phyloP scores from a whole-genome alignment of 352 stramenopile genomes.

The Sclerospora graminicola region DNA sequence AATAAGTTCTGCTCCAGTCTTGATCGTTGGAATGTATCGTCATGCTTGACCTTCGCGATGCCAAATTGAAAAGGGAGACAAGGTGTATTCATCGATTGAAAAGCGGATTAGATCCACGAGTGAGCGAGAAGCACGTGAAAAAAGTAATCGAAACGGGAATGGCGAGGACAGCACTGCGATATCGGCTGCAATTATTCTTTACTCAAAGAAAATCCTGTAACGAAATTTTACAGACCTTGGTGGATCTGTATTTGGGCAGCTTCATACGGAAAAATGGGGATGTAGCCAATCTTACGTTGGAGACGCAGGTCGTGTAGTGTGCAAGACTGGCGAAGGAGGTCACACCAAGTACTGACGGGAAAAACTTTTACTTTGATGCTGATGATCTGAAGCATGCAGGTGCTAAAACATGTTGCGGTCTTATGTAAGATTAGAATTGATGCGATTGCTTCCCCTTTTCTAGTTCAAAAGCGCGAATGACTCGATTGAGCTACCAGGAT shows the following conservation, averaged over 20 bases:
- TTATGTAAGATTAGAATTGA: background rate
- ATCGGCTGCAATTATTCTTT: constrained; percentile 66
- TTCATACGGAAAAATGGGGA: constrained; percentile 40
- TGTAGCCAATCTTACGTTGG: constrained; percentile 58
- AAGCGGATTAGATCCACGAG: constrained; percentile 13
- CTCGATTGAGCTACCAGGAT: constrained; percentile 64
- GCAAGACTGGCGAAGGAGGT: constrained; percentile 51
- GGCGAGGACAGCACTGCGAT: constrained; percentile 41
- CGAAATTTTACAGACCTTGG: constrained; percentile 31
- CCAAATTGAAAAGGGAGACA: constrained; percentile 14
- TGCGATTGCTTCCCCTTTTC: background rate
- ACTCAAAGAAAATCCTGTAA: constrained; percentile 54
- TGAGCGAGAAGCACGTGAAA: background rate
- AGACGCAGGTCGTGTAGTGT: constrained; percentile 62
- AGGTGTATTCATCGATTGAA: constrained; percentile 24
- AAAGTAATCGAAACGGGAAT: constrained; percentile 9
- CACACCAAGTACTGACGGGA: constrained; percentile 17
- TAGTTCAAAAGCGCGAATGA: constrained; percentile 78
- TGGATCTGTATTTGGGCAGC: constrained; percentile 28
- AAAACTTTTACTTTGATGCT: constrained; percentile 32
- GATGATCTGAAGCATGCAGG: constrained; percentile 63
- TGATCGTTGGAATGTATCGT: constrained; percentile 49
- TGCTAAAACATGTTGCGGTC: background rate
- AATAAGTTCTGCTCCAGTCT: constrained; percentile 1
- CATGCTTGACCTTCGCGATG: constrained; percentile 50